phyloP scores from a whole-genome alignment of 116 monocot species.

The Cymodocea nodosa region DNA sequence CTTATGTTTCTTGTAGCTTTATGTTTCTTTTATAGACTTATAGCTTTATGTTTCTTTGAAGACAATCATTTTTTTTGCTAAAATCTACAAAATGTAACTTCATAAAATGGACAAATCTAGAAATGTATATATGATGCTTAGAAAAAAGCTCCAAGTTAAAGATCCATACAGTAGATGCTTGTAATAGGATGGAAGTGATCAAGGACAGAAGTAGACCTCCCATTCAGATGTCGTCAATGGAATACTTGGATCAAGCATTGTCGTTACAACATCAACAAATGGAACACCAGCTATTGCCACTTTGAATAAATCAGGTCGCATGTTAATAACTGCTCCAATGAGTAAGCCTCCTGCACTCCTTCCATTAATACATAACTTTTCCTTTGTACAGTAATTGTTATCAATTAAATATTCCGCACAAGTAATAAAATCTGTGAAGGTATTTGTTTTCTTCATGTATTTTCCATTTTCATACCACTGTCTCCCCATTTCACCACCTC shows the following conservation, averaged over 20 bases:
- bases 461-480: slow-evolving; percentile 98
- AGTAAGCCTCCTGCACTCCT: slow-evolving; percentile 97
- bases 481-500: slow-evolving; percentile 97
- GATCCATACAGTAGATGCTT: background rate
- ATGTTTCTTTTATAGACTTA: too few relatives aligned
- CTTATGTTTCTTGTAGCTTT: too few relatives aligned
- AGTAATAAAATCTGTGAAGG: slow-evolving; percentile 86
- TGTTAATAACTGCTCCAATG: slow-evolving; percentile 85
- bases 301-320: slow-evolving; percentile 92
- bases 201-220: slow-evolving; percentile 45
- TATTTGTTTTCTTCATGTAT: slow-evolving; percentile 69
- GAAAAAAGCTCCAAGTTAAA: too few relatives aligned
- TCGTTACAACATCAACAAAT: slow-evolving; percentile 91
- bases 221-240: slow-evolving; percentile 91
- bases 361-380: slow-evolving; percentile 75
- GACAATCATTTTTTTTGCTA: too few relatives aligned
- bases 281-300: slow-evolving; percentile 86
- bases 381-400: slow-evolving; percentile 71
- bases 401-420: slow-evolving; percentile 89
- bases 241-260: slow-evolving; percentile 94
- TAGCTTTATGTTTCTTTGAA: too few relatives aligned
- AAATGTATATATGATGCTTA: too few relatives aligned
- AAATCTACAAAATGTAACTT: too few relatives aligned
- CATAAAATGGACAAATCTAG: too few relatives aligned
- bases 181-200: background rate